Percentiles rank a stretch among this genome's conserved stretches.
Evolutionary conservation across 768 basidiomycete genomes (phyloP).

Genomic region (Suillus subalutaceus): DNA sequence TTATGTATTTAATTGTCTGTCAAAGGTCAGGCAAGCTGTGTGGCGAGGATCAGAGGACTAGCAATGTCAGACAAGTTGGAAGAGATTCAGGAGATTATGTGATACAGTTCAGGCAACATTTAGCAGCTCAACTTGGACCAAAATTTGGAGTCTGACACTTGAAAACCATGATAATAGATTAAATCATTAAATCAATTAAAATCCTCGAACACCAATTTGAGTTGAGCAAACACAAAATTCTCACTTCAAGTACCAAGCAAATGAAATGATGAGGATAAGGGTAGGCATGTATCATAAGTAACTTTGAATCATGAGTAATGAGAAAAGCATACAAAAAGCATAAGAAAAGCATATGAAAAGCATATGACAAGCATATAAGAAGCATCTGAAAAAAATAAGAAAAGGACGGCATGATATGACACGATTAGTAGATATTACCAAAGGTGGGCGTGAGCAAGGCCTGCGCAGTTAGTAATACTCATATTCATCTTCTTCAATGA

Average conservation of each 20-base stretch:
- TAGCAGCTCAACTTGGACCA: not conserved
- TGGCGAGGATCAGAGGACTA: not conserved
- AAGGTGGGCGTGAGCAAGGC: not conserved
- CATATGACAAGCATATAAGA: not conserved
- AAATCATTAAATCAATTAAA: not conserved
- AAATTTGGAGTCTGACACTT: too few relatives aligned
- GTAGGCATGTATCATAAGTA: constrained; percentile 1
- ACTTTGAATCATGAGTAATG: not conserved
- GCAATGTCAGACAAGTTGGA: too few relatives aligned
- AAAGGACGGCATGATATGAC: not conserved
- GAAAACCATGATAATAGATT: not conserved
- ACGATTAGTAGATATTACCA: not conserved
- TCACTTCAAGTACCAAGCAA: not conserved
- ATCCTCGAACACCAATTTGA: not conserved
- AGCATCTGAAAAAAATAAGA: not conserved
- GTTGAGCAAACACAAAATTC: constrained; percentile 1
- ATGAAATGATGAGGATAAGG: not conserved
- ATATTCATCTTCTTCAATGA: not conserved
- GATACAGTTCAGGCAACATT: not conserved
- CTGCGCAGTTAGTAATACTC: not conserved
- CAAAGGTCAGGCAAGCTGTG: not conserved
- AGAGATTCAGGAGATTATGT: too few relatives aligned
- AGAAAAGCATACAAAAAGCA: not conserved
- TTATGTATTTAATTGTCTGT: not conserved
- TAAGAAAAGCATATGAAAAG: not conserved